Evolutionary conservation across 495 filamentous ascomycete genomes (phyloP).

Genomic region (Talaromyces adpressus): DNA sequence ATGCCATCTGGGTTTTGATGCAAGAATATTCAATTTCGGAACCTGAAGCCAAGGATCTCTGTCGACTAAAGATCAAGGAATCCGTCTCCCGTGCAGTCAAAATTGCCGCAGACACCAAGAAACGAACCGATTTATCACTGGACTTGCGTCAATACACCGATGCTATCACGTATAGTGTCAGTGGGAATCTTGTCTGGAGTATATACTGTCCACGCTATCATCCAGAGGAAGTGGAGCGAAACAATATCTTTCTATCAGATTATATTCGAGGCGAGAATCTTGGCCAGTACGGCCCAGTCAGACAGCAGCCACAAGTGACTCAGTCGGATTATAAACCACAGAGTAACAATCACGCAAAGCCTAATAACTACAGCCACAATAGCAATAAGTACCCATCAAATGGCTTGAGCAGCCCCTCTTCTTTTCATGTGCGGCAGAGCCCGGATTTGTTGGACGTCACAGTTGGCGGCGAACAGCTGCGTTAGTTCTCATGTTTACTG

Average conservation of each 20-base stretch:
- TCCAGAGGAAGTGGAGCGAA: neutral
- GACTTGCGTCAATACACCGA: neutral
- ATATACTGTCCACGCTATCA: slow-evolving; percentile 1
- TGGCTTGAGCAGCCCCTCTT: neutral
- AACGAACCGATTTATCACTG: neutral
- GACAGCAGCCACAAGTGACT: neutral
- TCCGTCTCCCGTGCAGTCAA: neutral
- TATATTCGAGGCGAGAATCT: neutral
- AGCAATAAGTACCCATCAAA: neutral
- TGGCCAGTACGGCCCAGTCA: neutral
- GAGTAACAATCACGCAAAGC: neutral
- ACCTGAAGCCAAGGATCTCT: neutral
- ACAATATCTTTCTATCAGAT: neutral
- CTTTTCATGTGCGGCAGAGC: neutral
- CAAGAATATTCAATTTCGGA: neutral
- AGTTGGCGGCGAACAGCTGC: neutral
- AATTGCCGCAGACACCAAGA: neutral
- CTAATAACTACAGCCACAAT: neutral
- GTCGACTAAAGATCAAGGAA: neutral
- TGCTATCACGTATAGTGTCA: slow-evolving; percentile 1
- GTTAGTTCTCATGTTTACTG: neutral
- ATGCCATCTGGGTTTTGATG: slow-evolving; percentile 3
- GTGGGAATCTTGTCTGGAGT: slow-evolving; percentile 2
- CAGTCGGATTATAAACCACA: neutral
- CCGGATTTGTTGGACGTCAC: neutral